Evolutionary conservation across 257 asterid genomes (phyloP).

Genomic region (Solanum gandarillasii): DNA sequence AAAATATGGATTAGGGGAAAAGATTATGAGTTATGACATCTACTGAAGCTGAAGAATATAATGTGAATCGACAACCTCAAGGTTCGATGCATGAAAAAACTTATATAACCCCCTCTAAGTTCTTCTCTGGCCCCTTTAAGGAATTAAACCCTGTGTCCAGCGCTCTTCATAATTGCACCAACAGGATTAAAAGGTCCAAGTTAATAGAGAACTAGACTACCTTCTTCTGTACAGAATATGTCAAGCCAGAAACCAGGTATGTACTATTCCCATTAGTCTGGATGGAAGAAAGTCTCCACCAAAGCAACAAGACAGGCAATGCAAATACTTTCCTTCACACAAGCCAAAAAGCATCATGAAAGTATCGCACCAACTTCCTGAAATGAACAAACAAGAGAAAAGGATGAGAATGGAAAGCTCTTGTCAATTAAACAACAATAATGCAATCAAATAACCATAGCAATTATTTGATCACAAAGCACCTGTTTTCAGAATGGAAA

Average conservation of each 20-base stretch:
- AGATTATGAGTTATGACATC: not conserved
- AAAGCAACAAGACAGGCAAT: not conserved
- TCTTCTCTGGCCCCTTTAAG: not conserved
- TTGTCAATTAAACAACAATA: not conserved
- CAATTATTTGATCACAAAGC: not conserved
- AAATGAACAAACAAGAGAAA: not conserved
- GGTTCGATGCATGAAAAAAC: not conserved
- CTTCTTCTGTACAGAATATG: not conserved
- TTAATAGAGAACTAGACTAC: not conserved
- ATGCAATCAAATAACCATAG: not conserved
- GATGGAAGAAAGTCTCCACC: not conserved
- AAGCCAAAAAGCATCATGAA: not conserved
- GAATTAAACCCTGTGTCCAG: not conserved
- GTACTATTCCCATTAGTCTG: not conserved
- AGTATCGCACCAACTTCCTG: not conserved
- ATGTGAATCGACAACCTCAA: not conserved
- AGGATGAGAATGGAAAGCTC: not conserved
- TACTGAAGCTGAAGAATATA: not conserved
- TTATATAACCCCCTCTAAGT: not conserved
- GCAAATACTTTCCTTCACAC: not conserved
- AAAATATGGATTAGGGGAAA: not conserved
- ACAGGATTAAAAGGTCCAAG: not conserved
- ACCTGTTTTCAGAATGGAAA: not conserved
- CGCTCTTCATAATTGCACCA: not conserved
- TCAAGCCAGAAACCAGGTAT: not conserved